A percentile compares a stretch with the other conserved stretches of the same genome.
Evolutionary conservation across 2,329 filamentous ascomycete genomes (phyloP).

Genomic region (Eutypa lata): DNA sequence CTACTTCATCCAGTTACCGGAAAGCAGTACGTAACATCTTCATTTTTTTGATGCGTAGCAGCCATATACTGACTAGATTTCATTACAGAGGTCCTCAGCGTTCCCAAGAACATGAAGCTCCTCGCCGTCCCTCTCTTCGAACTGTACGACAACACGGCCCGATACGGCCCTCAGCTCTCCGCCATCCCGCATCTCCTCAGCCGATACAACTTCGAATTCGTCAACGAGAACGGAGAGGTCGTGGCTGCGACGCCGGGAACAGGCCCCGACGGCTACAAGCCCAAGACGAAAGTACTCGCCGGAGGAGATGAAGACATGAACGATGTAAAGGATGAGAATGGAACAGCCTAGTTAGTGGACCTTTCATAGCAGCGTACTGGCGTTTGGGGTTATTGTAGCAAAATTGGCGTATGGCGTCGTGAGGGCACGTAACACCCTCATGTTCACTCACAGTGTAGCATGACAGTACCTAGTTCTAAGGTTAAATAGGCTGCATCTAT

Average conservation of each 20-base stretch:
- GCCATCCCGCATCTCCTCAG: slow-evolving; percentile 94
- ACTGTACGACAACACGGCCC: slow-evolving; percentile 92
- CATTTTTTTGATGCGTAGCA: background rate
- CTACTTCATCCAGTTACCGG: slow-evolving; percentile 92
- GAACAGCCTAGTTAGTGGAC: slow-evolving; percentile 10
- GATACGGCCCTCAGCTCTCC: slow-evolving; percentile 93
- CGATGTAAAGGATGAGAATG: slow-evolving; percentile 25
- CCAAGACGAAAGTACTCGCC: slow-evolving; percentile 64
- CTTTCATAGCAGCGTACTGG: background rate
- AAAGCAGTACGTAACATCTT: slow-evolving; percentile 67
- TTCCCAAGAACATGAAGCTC: slow-evolving; percentile 99
- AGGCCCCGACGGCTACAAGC: slow-evolving; percentile 57
- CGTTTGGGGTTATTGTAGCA: background rate
- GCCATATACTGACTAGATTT: slow-evolving; percentile 15
- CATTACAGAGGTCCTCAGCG: slow-evolving; percentile 77
- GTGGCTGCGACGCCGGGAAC: slow-evolving; percentile 80
- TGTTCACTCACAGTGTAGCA: background rate
- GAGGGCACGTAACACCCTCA: background rate
- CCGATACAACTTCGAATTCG: slow-evolving; percentile 95
- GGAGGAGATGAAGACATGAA: slow-evolving; percentile 60
- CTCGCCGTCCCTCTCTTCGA: slow-evolving; percentile 96
- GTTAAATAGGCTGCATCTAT: too few species aligned
- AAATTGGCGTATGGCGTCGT: slow-evolving; percentile 1
- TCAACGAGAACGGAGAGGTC: slow-evolving; percentile 87
- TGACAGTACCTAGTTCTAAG: too few species aligned